A percentile compares a stretch with the other conserved stretches of the same genome.
These are phyloP conservation scores for Medakamo hakoo DNA, from an alignment of 139 green algal species.

Conservation along the genomic window DNA sequence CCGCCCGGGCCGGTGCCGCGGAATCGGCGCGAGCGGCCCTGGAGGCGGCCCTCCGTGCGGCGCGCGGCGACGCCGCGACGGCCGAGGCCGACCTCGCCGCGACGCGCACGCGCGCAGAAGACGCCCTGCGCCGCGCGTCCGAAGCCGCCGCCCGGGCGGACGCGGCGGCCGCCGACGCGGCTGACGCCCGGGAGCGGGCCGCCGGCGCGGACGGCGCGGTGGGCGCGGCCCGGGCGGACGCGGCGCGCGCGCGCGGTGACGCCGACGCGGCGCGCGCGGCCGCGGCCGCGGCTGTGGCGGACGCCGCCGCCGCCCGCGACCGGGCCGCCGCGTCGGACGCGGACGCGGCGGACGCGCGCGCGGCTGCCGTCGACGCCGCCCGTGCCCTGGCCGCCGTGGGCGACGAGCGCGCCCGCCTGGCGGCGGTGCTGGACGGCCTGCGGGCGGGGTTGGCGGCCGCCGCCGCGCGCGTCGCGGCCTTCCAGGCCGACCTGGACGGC, in stretches of 20 bases:
- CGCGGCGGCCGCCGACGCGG: not conserved
- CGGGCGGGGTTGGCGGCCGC: not conserved
- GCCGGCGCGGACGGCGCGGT: not conserved
- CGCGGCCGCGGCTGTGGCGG: not conserved
- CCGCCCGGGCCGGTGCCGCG: too few relatives aligned
- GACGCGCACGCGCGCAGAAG: not conserved
- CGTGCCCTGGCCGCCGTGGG: not conserved
- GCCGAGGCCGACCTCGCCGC: too few relatives aligned
- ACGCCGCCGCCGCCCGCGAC: not conserved
- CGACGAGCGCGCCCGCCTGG: not conserved
- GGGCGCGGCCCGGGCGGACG: not conserved
- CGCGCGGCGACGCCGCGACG: not conserved
- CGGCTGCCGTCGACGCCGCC: too few relatives aligned
- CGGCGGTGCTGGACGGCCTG: not conserved
- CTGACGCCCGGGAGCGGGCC: not conserved
- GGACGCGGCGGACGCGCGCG: too few relatives aligned
- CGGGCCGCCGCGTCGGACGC: not conserved
- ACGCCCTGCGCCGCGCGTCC: too few relatives aligned
- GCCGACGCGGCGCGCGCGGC: not conserved
- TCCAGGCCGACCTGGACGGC: not conserved
- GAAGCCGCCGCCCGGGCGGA: not conserved
- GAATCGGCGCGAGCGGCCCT: not conserved
- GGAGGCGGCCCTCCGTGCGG: not conserved
- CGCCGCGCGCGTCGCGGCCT: not conserved
- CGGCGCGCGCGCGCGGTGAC: not conserved